Conservation (phyloP, 2,329 filamentous ascomycete genomes). For the Leptoxyphium fumago region DNA sequence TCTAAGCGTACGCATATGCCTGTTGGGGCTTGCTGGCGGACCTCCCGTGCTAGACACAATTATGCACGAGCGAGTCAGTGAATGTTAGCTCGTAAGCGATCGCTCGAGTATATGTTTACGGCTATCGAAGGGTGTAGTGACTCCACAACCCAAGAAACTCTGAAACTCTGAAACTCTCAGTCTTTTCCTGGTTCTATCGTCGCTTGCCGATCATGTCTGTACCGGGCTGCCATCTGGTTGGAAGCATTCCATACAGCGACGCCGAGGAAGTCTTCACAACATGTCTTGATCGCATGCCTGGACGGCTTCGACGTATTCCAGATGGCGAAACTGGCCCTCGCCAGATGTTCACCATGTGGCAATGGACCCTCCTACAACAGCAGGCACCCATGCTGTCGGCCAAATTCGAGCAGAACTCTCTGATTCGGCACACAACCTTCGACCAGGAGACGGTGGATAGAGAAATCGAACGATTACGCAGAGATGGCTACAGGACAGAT, state of each 20-base stretch:
- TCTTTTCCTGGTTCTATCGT: neutral
- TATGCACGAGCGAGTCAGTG: too few relatives aligned
- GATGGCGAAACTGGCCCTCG: slow-evolving; percentile 28
- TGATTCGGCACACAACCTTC: slow-evolving; percentile 6
- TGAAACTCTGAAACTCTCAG: too few relatives aligned
- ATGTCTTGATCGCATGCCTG: slow-evolving; percentile 16
- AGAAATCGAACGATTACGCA: slow-evolving; percentile 6
- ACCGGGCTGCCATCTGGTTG: slow-evolving; percentile 21
- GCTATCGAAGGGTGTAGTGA: too few relatives aligned
- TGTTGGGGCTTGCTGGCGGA: too few relatives aligned
- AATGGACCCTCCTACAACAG: slow-evolving; percentile 17
- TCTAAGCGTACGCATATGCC: too few relatives aligned
- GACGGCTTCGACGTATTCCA: slow-evolving; percentile 24
- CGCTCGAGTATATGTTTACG: too few relatives aligned
- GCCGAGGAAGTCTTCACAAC: slow-evolving; percentile 20
- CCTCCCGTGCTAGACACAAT: too few relatives aligned
- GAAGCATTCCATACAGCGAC: slow-evolving; percentile 23
- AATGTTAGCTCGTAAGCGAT: too few relatives aligned
- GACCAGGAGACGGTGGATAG: slow-evolving; percentile 11
- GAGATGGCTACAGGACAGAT: slow-evolving; percentile 11
- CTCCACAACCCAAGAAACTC: too few relatives aligned
- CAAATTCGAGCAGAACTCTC: slow-evolving; percentile 11
- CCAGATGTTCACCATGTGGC: slow-evolving; percentile 21
- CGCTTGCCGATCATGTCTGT: slow-evolving; percentile 6
- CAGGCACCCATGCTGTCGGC: slow-evolving; percentile 10